Conservation (phyloP, 306 rosid species). For the Malus orientalis region DNA sequence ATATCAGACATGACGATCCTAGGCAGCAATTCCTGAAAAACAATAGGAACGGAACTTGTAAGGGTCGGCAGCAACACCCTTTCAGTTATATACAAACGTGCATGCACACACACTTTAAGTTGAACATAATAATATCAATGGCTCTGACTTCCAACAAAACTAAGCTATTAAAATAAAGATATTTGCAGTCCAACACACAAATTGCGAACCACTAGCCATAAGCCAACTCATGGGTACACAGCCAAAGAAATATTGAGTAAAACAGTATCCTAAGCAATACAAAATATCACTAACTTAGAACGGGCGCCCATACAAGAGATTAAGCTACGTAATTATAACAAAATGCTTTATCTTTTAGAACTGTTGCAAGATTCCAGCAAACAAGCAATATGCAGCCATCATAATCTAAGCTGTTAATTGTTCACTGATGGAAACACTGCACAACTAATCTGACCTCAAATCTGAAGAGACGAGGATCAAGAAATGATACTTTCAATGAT, state of each 20-base stretch:
- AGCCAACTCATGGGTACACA: neutral
- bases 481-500: neutral
- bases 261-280: neutral
- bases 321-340: neutral
- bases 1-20: constrained; percentile 53
- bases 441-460: neutral
- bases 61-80: neutral
- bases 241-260: neutral
- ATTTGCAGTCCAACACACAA: neutral
- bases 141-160: neutral
- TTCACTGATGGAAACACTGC: neutral
- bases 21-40: constrained; percentile 64
- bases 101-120: neutral
- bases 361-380: neutral
- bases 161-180: neutral
- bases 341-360: neutral
- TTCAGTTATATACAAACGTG: neutral
- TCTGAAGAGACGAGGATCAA: neutral
- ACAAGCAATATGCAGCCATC: neutral
- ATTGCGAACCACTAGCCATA: neutral
- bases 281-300: neutral
- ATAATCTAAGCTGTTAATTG: neutral
- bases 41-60: constrained; percentile 13
- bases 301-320: neutral
- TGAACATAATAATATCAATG: neutral